Percentiles rank a stretch among this genome's conserved stretches.
These are phyloP conservation scores for Paraleonurus japonicus DNA, from an alignment of 257 asterid genomes.

Conservation along the genomic window DNA sequence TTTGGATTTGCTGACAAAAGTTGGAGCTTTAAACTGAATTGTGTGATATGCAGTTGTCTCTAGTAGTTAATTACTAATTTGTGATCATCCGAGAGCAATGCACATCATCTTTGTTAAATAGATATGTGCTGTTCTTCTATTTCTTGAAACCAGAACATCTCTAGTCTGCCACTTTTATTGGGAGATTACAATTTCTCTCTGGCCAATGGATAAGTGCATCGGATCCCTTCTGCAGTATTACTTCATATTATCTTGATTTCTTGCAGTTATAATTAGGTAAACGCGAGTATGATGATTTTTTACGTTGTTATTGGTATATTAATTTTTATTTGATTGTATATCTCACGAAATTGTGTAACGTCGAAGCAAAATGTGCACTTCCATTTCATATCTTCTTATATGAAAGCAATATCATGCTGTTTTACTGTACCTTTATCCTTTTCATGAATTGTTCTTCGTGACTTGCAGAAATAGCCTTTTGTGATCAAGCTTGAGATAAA, in stretches of 20 bases:
- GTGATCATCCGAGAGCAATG: constrained; percentile 15
- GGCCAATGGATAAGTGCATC: not conserved
- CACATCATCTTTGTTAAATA: constrained; percentile 2
- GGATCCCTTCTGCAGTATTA: not conserved
- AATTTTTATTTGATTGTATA: not conserved
- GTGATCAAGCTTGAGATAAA: constrained; percentile 28
- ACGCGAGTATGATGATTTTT: not conserved
- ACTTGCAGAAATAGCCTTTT: constrained; percentile 39
- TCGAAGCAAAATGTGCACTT: not conserved
- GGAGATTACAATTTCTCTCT: constrained; percentile 15
- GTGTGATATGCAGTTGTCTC: not conserved
- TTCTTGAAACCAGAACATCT: not conserved
- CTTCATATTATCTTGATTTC: constrained; percentile 4
- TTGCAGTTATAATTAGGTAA: not conserved
- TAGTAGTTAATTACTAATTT: constrained; percentile 4
- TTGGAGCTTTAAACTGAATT: constrained; percentile 6
- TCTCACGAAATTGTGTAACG: not conserved
- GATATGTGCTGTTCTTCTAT: constrained; percentile 10
- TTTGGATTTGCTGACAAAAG: constrained; percentile 21
- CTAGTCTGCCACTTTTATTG: not conserved
- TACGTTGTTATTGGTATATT: not conserved
- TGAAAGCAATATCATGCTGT: not conserved
- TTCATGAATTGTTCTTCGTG: constrained; percentile 18
- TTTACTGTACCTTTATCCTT: not conserved
- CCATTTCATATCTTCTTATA: not conserved